A percentile compares a stretch with the other conserved stretches of the same genome.
Conservation (phyloP, 2,329 filamentous ascomycete genomes). For the Ploettnerulaceae sp. region DNA sequence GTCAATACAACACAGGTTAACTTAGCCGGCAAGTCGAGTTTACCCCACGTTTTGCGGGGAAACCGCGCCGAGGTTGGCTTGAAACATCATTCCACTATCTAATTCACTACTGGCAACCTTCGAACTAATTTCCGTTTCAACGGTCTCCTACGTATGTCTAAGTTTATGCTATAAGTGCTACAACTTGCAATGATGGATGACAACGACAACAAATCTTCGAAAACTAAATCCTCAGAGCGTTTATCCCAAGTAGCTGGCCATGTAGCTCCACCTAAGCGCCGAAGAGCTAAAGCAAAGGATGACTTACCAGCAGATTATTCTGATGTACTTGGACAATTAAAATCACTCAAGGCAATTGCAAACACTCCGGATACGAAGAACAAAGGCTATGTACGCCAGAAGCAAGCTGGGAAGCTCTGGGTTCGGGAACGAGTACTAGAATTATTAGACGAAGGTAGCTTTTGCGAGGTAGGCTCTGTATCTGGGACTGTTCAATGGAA, state of each 20-base stretch:
- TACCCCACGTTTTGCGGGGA: constrained; percentile 8
- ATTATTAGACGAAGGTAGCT: constrained; percentile 51
- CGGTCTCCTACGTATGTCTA: background rate
- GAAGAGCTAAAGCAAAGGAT: constrained; percentile 31
- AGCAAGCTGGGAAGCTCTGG: constrained; percentile 60
- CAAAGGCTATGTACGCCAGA: constrained; percentile 57
- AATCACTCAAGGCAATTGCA: constrained; percentile 46
- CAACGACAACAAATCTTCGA: constrained; percentile 6
- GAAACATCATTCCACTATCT: background rate
- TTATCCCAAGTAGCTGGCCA: constrained; percentile 31
- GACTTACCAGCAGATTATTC: constrained; percentile 55
- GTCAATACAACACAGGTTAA: too few species aligned
- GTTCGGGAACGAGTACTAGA: constrained; percentile 55
- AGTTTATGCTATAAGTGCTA: background rate
- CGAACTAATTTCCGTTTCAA: background rate
- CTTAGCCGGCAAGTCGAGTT: too few species aligned
- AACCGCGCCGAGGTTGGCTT: constrained; percentile 6
- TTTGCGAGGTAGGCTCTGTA: constrained; percentile 55
- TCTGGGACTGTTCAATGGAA: constrained; percentile 56
- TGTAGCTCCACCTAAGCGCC: constrained; percentile 29
- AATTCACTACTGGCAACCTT: background rate
- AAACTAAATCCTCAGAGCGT: constrained; percentile 34
- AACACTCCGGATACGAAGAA: constrained; percentile 48
- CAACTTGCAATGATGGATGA: constrained; percentile 13
- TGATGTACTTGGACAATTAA: constrained; percentile 55